Evolutionary conservation across 1,284 basidiomycete genomes (phyloP).

Genomic region (Cryptococcus wingfieldii): DNA sequence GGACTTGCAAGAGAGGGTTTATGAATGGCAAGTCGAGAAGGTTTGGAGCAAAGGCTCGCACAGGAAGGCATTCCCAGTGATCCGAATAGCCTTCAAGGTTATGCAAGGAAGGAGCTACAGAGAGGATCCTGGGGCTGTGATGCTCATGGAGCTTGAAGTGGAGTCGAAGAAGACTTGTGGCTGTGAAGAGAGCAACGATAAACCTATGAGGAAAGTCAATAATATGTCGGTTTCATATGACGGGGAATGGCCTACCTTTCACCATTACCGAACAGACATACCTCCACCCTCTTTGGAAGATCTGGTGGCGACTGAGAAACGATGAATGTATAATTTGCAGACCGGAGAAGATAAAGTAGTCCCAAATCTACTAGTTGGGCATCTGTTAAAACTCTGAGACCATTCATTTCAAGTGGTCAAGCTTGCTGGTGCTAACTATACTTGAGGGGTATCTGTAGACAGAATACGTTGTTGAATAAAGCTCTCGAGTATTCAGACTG

Average conservation of each 20-base stretch:
- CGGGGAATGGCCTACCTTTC: slow-evolving; percentile 21
- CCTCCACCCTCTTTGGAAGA: slow-evolving; percentile 15
- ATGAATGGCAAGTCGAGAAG: slow-evolving; percentile 7
- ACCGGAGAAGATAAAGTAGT: too few relatives aligned
- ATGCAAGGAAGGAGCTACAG: not conserved
- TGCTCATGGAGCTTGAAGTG: slow-evolving; percentile 13
- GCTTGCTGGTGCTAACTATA: too few relatives aligned
- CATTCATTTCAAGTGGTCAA: too few relatives aligned
- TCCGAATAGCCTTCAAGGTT: slow-evolving; percentile 6
- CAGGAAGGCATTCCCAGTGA: not conserved
- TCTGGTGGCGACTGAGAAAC: not conserved
- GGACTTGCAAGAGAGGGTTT: slow-evolving; percentile 1
- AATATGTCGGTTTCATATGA: slow-evolving; percentile 16
- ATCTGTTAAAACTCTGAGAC: too few relatives aligned
- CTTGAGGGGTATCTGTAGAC: too few relatives aligned
- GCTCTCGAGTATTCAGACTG: too few relatives aligned
- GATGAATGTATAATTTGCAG: too few relatives aligned
- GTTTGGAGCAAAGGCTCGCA: slow-evolving; percentile 7
- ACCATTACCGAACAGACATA: slow-evolving; percentile 17
- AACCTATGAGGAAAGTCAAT: slow-evolving; percentile 4
- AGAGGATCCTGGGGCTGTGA: slow-evolving; percentile 12
- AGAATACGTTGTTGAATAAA: too few relatives aligned
- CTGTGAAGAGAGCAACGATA: not conserved
- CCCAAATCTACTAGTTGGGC: too few relatives aligned
- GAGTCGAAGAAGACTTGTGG: too few relatives aligned